A percentile compares a stretch with the other conserved stretches of the same genome.
These are phyloP conservation scores for Thalia dealbata DNA, from an alignment of 176 grass and related monocot genomes.

Conservation along the genomic window DNA sequence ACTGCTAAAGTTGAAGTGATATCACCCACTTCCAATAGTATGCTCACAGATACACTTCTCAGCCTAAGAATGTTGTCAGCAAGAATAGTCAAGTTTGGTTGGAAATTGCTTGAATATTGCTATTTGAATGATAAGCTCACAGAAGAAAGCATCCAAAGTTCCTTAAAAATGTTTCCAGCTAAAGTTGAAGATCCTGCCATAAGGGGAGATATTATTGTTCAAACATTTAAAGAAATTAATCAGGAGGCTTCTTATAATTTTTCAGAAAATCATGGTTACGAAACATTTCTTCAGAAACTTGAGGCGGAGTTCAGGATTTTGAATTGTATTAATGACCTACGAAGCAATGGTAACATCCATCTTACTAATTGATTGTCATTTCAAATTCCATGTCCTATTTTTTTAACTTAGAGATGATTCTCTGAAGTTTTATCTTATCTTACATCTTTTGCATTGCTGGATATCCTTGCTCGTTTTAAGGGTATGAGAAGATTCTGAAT, in stretches of 20 bases:
- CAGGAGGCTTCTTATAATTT: conserved; percentile 45
- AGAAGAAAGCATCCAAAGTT: conserved; percentile 35
- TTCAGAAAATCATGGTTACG: conserved; percentile 38
- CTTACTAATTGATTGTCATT: not conserved
- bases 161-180: conserved; percentile 73
- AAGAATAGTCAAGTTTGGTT: conserved; percentile 63
- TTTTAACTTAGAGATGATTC: not conserved
- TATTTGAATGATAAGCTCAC: conserved; percentile 65
- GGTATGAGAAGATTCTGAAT: not conserved
- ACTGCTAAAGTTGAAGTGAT: conserved; percentile 16
- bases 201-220: conserved; percentile 84
- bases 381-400: not conserved
- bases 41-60: conserved; percentile 40
- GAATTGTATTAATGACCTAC: conserved; percentile 44
- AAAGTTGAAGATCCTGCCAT: conserved; percentile 87
- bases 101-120: conserved; percentile 81
- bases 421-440: not conserved
- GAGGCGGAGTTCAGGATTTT: conserved; percentile 72
- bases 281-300: conserved; percentile 67
- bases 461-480: not conserved
- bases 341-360: conserved; percentile 42
- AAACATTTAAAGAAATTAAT: conserved; percentile 77
- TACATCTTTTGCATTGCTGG: not conserved
- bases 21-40: conserved; percentile 17
- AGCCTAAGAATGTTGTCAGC: conserved; percentile 79